Evolutionary conservation across 495 filamentous ascomycete genomes (phyloP).

Genomic region (Lophiostoma macrostomum): DNA sequence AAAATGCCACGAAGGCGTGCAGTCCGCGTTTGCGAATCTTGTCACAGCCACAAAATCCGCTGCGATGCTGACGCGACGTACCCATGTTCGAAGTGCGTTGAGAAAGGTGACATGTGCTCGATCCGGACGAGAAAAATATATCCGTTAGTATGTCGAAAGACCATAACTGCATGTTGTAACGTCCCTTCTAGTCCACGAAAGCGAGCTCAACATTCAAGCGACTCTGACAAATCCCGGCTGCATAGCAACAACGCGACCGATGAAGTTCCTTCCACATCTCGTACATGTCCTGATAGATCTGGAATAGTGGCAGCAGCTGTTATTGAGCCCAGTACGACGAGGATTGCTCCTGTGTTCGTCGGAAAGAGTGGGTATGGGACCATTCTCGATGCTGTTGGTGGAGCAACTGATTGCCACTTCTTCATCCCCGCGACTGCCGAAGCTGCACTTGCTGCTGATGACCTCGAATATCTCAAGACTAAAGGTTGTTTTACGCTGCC

Average conservation of each 20-base stretch:
- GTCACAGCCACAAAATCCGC: constrained; percentile 32
- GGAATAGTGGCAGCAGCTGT: constrained; percentile 9
- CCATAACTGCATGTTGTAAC: neutral
- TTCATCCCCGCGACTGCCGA: constrained; percentile 8
- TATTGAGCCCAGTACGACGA: constrained; percentile 8
- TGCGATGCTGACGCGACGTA: constrained; percentile 25
- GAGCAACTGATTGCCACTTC: neutral
- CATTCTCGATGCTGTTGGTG: constrained; percentile 3
- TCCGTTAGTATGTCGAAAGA: neutral
- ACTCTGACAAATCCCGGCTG: too few species aligned
- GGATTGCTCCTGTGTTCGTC: constrained; percentile 10
- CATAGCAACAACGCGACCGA: too few species aligned
- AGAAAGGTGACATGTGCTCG: constrained; percentile 13
- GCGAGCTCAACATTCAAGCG: constrained; percentile 1
- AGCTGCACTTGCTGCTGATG: constrained; percentile 22
- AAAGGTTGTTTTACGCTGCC: constrained; percentile 32
- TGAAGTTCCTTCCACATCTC: neutral
- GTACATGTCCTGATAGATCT: neutral
- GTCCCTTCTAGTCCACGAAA: neutral
- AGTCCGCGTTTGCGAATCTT: constrained; percentile 25
- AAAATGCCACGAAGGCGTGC: constrained; percentile 11
- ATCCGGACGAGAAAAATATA: neutral
- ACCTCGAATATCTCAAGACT: constrained; percentile 27
- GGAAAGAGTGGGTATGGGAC: constrained; percentile 12
- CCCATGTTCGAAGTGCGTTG: constrained; percentile 32